Conservation (phyloP, 768 basidiomycete genomes). For the Suillus cothurnatus region DNA sequence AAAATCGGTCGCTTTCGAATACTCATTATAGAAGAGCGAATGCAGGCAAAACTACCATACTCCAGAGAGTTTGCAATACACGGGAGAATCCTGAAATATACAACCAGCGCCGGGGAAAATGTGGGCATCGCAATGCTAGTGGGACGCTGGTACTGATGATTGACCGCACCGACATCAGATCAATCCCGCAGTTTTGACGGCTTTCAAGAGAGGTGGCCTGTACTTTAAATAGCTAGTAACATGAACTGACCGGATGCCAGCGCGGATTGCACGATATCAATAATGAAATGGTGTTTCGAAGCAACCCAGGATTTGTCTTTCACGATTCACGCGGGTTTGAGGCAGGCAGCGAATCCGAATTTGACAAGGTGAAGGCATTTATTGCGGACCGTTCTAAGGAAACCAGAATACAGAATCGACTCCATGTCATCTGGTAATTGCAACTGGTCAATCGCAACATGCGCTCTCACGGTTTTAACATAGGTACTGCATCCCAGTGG, state of each 20-base stretch:
- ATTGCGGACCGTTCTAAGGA: not conserved
- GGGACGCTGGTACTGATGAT: not conserved
- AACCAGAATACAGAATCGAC: not conserved
- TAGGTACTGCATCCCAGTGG: constrained; percentile 41
- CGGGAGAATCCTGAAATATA: constrained; percentile 34
- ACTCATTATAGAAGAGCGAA: constrained; percentile 43
- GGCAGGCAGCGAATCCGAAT: not conserved
- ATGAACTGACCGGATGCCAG: not conserved
- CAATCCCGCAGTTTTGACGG: not conserved
- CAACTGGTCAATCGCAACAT: not conserved
- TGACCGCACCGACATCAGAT: constrained; percentile 8
- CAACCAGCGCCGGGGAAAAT: constrained; percentile 18
- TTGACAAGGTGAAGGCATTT: not conserved
- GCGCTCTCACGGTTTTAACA: not conserved
- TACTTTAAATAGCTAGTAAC: not conserved
- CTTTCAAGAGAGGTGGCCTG: constrained; percentile 1
- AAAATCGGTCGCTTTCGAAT: constrained; percentile 34
- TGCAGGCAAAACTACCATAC: constrained; percentile 44
- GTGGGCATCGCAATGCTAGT: constrained; percentile 11
- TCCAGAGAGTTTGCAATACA: constrained; percentile 41
- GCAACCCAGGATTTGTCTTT: not conserved
- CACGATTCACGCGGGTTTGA: not conserved
- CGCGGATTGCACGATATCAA: constrained; percentile 20
- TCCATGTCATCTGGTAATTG: constrained; percentile 43
- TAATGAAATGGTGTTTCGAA: not conserved